Evolutionary conservation across 2,329 filamentous ascomycete genomes (phyloP), one percentile per base, ranked within the genome.

Genomic region (Periconia sp.): DNA sequence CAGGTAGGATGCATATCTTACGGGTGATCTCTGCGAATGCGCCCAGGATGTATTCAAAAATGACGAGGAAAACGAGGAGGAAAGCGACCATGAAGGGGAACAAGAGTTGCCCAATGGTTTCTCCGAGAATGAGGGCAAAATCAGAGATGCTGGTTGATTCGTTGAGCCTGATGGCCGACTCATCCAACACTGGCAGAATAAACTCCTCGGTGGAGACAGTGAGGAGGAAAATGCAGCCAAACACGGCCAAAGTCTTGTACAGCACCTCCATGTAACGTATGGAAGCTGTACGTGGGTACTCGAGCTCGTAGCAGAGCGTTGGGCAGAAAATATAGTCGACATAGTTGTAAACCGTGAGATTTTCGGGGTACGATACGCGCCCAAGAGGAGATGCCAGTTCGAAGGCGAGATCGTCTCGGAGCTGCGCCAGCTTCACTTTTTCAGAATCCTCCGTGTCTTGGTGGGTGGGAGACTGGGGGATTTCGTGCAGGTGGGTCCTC

Each of bases 1-100:
- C 23, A 27, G 18, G 44, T 23, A 2, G 30, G 31, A 31, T 31
- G 44, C 30, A 23, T 35, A 52, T n/a, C 73, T 66, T 66, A 76
- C 76, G 83, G 17, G 92, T 96, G 62, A 97, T 90, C 74, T 99
- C 94, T 14, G 92, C 94, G 67, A 95, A 96, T 45, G 92, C 92
- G 53, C 93, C 94, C 33, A 97, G 85, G 11, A 96, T 84, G 74
- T 97, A 99, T 74, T 99, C 94, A 74, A 97, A 99, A 66, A 97
- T 97, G 73, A 97, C 92, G 54, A 99, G 86, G 79, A 99, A 99
- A 51, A 97, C 92, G 45, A 97, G 85, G 5, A 97, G 80, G 72
- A 97, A 95, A 3, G 88, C 96, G 56, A 97, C 82, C 91, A 97
- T 97, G 74, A 97, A 99, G 2, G 94, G 94, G 75, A 97, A 97